Base-by-base conservation (phyloP, 2,329 filamentous ascomycete genomes). In the Lasiodiplodia sp. region DNA sequence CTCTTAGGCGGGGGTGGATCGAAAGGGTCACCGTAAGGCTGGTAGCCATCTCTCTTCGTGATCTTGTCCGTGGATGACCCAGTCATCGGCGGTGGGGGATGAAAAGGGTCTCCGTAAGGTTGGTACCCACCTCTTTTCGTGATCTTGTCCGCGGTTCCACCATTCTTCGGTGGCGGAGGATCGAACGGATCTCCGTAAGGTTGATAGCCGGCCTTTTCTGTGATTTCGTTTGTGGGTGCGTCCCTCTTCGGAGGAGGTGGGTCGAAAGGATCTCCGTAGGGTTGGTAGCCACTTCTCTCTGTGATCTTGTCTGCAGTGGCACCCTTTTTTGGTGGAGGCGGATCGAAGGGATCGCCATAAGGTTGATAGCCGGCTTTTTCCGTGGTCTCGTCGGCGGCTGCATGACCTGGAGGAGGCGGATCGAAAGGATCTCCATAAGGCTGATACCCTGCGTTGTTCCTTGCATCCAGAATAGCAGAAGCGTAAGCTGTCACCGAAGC, bases 391-490 rank as follows among this genome's bases (percentile, higher is more conserved):
- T 44, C 18, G 18, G 38, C 5, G 14, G 6, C 14, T 44, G 38
- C 38, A 5, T 44, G 14, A 6, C 16, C 40, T 16, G 40, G 18
- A 7, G 52, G 23, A 14, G 11, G 16, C 11, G 52, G 25, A 28
- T 55, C 28, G 52, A 55, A 34, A 34, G 52, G 52, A 18, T 56
- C 52, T 11, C 52, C 52, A 12, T 55, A 25, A 18, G 53, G 53
- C 10, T 31, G 23, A 25, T 55, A 55, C 5, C 25, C 52, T 34
- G 31, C 31, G 31, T 34, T 34, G 31, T 44, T 14, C 40, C 31
- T 34, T 34, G 31, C 1, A 34, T 10, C 8, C 31, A 34, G 31
- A 8, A n/a, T 18, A 8, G 40, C 40, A 44, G 40, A 18, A 18
- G 40, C 40, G 40, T 44, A 44, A 44, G 18, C 16, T 18, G 16